Conservation (phyloP, 1,284 basidiomycete species). For the Trichosporon sp. region DNA sequence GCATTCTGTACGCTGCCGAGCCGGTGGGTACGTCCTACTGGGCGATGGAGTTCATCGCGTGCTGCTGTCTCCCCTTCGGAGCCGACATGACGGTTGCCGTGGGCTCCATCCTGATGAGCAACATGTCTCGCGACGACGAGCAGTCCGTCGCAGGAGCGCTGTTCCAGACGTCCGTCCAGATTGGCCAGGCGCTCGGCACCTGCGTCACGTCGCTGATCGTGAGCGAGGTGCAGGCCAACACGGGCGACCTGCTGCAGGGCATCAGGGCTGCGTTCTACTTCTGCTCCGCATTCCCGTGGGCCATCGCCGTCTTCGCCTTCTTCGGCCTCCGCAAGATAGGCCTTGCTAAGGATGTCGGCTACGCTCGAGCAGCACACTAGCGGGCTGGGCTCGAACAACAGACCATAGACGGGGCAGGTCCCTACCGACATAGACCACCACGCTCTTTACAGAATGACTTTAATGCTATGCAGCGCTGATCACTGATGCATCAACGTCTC, state of each 20-base stretch:
- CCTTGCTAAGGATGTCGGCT: slow-evolving; percentile 16
- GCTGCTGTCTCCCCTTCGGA: slow-evolving; percentile 33
- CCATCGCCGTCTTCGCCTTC: slow-evolving; percentile 13
- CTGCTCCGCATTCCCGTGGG: slow-evolving; percentile 24
- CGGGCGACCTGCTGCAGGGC: slow-evolving; percentile 16
- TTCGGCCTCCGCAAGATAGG: slow-evolving; percentile 19
- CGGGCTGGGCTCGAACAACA: neutral
- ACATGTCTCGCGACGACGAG: slow-evolving; percentile 32
- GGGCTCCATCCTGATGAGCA: slow-evolving; percentile 37
- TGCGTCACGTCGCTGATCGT: slow-evolving; percentile 25
- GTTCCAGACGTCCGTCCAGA: slow-evolving; percentile 33
- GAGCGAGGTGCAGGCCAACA: slow-evolving; percentile 5
- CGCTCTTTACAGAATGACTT: too few species aligned
- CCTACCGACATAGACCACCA: too few species aligned
- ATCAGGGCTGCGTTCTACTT: slow-evolving; percentile 28
- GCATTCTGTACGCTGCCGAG: slow-evolving; percentile 33
- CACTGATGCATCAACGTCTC: too few species aligned
- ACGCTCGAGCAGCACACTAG: slow-evolving; percentile 7
- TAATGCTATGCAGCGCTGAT: too few species aligned
- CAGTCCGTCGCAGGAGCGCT: slow-evolving; percentile 35
- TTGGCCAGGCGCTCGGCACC: slow-evolving; percentile 30
- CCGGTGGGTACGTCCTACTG: slow-evolving; percentile 31
- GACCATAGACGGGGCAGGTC: too few species aligned
- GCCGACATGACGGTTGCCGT: slow-evolving; percentile 35
- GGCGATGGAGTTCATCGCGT: slow-evolving; percentile 32